Evolutionary conservation across 495 filamentous ascomycete species (phyloP).

Genomic region (Talaromyces nanjingensis): DNA sequence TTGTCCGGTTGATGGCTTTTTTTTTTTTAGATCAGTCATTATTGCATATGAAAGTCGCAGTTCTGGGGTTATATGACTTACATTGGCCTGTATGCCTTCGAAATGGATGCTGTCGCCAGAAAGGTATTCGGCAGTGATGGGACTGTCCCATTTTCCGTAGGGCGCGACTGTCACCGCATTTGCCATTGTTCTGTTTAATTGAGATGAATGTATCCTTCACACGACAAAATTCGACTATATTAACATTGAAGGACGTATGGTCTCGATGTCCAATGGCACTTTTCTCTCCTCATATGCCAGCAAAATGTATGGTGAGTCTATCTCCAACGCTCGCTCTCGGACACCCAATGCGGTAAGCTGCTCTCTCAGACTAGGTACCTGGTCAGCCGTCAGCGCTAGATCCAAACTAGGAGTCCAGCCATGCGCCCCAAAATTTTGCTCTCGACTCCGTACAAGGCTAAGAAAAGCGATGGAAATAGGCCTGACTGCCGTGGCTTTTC

Average conservation of each 20-base stretch:
- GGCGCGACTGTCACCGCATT: conserved; percentile 15
- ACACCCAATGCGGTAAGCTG: background rate
- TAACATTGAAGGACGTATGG: background rate
- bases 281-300: background rate
- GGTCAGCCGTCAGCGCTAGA: background rate
- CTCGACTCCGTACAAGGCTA: background rate
- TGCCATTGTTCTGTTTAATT: background rate
- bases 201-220: background rate
- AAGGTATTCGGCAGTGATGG: conserved; percentile 31
- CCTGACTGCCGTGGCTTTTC: conserved; percentile 22
- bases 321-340: conserved; percentile 3
- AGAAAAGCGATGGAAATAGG: conserved; percentile 30
- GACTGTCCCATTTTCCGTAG: conserved; percentile 40
- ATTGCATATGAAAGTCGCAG: background rate
- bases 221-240: background rate
- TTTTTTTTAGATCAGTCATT: conserved; percentile 9
- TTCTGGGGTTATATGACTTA: conserved; percentile 8
- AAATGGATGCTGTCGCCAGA: conserved; percentile 21
- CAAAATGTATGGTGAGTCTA: background rate
- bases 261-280: background rate
- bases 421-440: background rate
- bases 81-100: conserved; percentile 19
- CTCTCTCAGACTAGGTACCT: background rate
- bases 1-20: conserved; percentile 15
- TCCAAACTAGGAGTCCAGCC: background rate